Evolutionary conservation across 805 yeast species (phyloP), one percentile per base, ranked within the genome.

Genomic region (Sugiyamaella chiloensis): DNA sequence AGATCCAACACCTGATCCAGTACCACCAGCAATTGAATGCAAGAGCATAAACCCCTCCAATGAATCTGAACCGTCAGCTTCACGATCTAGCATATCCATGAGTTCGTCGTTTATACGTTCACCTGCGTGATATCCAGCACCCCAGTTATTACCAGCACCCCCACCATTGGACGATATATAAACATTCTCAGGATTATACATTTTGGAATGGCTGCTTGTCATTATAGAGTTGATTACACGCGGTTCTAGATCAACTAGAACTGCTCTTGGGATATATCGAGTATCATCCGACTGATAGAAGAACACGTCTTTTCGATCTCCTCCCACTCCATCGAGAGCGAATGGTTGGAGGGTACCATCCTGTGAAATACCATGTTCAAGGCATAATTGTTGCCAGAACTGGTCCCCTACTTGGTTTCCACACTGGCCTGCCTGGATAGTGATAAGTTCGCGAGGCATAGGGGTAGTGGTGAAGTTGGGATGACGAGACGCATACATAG

Each of bases 131-230:
- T 87, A 88, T 1, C 99, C 99, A 46, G 81, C 83, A 0, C 89
- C 86, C 97, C 98, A 93, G 53, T 88, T 88, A 65, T 93, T 93
- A 16, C 96, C 99, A 0, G 99, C 98, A 3, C 98, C 97, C 17
- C 83, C 76, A 3, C 96, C 96, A 14, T 80, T 80, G n/a, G 81
- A 75, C 23, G 91, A 80, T 20, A 86, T 70, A 67, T 86, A 90
- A 4, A 87, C 68, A 61, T 87, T 89, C 55, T 95, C 76, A 0
- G 95, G 88, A 60, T 90, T 86, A 69, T 87, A 87, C 70, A 93
- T 73, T 24, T 80, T 78, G 5, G 78, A 74, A 29, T 74, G 76
- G 17, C 67, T 60, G 51, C 75, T 65, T 9, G 71, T 70, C 40
- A 73, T 68, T 30, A 87, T 80, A 51, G 82, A 81, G 50, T 78